These are phyloP conservation scores for Hevea brasiliensis DNA, from an alignment of 345 rosid genomes.

Conservation along the genomic window DNA sequence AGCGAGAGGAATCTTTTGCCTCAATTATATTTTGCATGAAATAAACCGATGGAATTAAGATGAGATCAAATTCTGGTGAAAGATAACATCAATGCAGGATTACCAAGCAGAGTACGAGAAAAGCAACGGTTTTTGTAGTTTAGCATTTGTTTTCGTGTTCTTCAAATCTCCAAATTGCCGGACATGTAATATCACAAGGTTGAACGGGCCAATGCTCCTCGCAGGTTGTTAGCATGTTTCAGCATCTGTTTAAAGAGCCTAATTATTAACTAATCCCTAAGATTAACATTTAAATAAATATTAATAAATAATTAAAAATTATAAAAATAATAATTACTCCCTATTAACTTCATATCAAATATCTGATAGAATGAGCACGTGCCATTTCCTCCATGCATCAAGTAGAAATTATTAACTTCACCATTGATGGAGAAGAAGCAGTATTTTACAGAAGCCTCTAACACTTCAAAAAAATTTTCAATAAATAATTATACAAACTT, in stretches of 20 bases:
- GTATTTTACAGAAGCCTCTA: neutral
- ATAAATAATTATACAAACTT: too few relatives aligned
- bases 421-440: neutral
- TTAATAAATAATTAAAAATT: too few relatives aligned
- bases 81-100: constrained; percentile 13
- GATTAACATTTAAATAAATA: too few relatives aligned
- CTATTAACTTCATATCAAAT: too few relatives aligned
- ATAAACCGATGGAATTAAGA: neutral
- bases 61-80: neutral
- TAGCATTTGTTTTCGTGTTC: constrained; percentile 2
- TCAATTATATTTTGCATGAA: neutral
- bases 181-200: neutral
- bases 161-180: neutral
- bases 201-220: too few relatives aligned
- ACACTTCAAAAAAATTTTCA: too few relatives aligned
- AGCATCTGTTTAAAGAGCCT: too few relatives aligned
- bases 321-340: too few relatives aligned
- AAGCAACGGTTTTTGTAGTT: neutral
- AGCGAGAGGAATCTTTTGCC: neutral
- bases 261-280: too few relatives aligned
- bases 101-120: neutral
- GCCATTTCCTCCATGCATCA: neutral
- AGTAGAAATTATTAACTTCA: neutral
- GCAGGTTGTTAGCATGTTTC: too few relatives aligned
- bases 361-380: too few relatives aligned